Evolutionary conservation across 1,139 yeast species (phyloP), one percentile per base, ranked within the genome.

Genomic region (Sugiyamaella paludigena): DNA sequence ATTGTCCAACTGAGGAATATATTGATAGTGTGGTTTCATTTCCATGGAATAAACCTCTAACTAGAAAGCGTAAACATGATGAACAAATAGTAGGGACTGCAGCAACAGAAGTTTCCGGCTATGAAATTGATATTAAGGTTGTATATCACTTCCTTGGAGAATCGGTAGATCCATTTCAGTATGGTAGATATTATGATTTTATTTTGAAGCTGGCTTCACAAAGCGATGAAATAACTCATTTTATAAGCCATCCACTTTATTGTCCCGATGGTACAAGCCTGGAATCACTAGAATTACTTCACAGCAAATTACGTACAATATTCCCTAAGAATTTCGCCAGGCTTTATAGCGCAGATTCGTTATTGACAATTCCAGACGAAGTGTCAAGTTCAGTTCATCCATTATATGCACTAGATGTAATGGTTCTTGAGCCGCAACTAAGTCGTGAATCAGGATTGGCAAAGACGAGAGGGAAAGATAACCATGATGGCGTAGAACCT

Each of bases 121-220:
- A 60, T 12, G 64, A 68, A 4, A 63, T 62, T 31, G 76, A 53
- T 16, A 54, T 61, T 15, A 79, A 80, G 1, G 66, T 79, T 3
- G 84, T 88, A 1, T 88, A 87, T 64, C 95, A 87, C 65, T 78
- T 88, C 51, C 68, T 91, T 40, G 95, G 86, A n/a, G 76, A 73
- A 16, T 77, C 73, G 4, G 76, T 87, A 1, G 79, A 83, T 19
- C 77, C 83, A 12, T 64, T 70, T 28, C 60, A 68, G 1, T 5
- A 2, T 2, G 63, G 74, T 1, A 54, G 55, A 1, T 69, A 73
- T 53, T 60, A 66, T 1, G 68, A 69, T 4, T 84, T 86, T 62
- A 45, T 45, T 19, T 58, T 72, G 50, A 58, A 69, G 2, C 68
- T 77, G 53, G 56, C 72, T 47, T 58, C 68, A 1, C 68, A 77